These are phyloP conservation scores for Spathaspora passalidarum DNA, from an alignment of 805 yeast genomes.

Conservation along the genomic window DNA sequence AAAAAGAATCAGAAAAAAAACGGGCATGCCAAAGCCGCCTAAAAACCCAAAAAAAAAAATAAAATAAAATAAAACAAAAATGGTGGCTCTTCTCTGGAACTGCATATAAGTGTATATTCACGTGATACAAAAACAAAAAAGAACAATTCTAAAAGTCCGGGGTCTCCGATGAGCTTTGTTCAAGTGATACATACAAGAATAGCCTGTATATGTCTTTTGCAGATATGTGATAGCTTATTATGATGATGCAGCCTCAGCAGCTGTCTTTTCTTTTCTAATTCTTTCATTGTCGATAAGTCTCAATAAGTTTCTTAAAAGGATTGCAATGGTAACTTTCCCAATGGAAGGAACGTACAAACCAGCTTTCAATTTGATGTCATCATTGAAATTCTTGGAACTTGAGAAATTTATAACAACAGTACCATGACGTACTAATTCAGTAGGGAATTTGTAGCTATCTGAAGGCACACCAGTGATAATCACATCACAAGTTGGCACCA, in stretches of 20 bases:
- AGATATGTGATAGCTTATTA: not conserved
- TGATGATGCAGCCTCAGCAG: not conserved
- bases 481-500: constrained; percentile 79
- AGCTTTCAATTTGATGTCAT: constrained; percentile 79
- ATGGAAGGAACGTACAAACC: constrained; percentile 92
- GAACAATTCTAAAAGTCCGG: not conserved
- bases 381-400: constrained; percentile 82
- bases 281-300: constrained; percentile 71
- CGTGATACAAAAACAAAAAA: not conserved
- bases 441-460: constrained; percentile 78
- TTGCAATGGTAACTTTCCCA: constrained; percentile 94
- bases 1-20: too few relatives aligned
- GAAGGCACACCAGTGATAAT: constrained; percentile 95
- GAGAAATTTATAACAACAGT: constrained; percentile 90
- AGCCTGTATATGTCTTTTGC: too few relatives aligned
- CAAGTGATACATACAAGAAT: not conserved
- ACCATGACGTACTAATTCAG: constrained; percentile 76
- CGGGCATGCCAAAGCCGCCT: too few relatives aligned
- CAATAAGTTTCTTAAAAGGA: constrained; percentile 85
- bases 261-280: constrained; percentile 14
- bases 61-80: not conserved
- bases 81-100: not conserved
- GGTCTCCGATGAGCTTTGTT: not conserved
- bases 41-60: too few relatives aligned
- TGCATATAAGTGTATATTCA: not conserved